These are phyloP conservation scores for Hirschfeldia incana DNA, from an alignment of 345 rosid genomes.

Conservation along the genomic window DNA sequence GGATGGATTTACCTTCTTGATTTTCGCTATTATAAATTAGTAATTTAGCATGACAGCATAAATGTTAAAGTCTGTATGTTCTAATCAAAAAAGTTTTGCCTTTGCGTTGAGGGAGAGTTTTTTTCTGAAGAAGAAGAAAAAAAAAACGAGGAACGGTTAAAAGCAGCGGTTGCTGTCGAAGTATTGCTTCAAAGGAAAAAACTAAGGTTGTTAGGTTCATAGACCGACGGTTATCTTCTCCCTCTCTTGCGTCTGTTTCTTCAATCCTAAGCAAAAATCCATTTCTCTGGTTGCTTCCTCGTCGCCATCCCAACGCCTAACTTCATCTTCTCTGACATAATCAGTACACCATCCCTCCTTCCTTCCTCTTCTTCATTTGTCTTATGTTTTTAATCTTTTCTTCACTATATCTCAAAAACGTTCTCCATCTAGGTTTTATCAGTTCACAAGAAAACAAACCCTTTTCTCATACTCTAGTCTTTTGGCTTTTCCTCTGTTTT, in stretches of 20 bases:
- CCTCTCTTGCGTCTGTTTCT: slow-evolving; percentile 40
- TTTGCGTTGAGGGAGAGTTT: slow-evolving; percentile 4
- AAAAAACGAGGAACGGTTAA: slow-evolving; percentile 19
- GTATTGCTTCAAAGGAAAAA: slow-evolving; percentile 35
- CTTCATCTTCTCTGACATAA: slow-evolving; percentile 64
- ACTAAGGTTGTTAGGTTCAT: slow-evolving; percentile 52
- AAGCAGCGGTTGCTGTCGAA: slow-evolving; percentile 33
- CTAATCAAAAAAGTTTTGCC: background rate
- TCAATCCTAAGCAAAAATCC: slow-evolving; percentile 56
- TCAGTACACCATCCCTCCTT: slow-evolving; percentile 36
- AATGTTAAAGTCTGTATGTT: background rate
- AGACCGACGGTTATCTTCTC: slow-evolving; percentile 65
- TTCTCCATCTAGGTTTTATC: slow-evolving; percentile 1
- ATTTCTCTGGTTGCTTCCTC: slow-evolving; percentile 54
- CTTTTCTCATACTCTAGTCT: too few relatives aligned
- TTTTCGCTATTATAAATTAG: background rate
- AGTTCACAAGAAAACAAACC: background rate
- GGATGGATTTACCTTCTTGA: background rate
- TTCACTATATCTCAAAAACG: slow-evolving; percentile 25
- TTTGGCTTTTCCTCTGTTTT: slow-evolving; percentile 12
- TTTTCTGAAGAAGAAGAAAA: background rate
- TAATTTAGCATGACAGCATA: too few relatives aligned
- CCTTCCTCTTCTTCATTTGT: slow-evolving; percentile 11
- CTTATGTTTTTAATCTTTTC: background rate
- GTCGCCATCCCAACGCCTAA: slow-evolving; percentile 79